A percentile compares a stretch with the other conserved stretches of the same genome.
These are phyloP conservation scores for Ganoderma boninense DNA, from an alignment of 1,284 basidiomycete species.

Conservation along the genomic window DNA sequence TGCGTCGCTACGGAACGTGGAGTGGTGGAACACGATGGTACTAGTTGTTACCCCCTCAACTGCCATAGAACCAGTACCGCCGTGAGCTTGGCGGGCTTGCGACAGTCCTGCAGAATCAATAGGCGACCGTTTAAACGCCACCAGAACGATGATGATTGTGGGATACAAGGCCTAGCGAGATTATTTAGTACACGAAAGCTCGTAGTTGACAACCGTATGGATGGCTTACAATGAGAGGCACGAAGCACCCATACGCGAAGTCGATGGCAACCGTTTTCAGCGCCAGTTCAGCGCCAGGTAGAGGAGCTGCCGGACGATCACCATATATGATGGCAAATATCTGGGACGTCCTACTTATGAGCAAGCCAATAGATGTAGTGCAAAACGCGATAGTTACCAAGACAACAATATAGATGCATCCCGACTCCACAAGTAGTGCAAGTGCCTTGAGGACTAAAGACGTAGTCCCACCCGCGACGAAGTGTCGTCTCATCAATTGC, in stretches of 20 bases:
- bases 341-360: background rate
- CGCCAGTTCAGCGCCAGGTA: too few relatives aligned
- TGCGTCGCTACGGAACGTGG: background rate
- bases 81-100: background rate
- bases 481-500: background rate
- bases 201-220: too few relatives aligned
- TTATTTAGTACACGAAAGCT: too few relatives aligned
- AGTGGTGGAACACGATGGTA: background rate
- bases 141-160: background rate
- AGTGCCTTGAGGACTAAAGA: background rate
- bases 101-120: background rate
- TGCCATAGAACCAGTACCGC: background rate
- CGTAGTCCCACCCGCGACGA: background rate
- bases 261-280: too few relatives aligned
- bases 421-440: constrained; percentile 4
- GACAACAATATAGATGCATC: background rate
- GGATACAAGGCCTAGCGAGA: too few relatives aligned
- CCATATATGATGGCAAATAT: background rate
- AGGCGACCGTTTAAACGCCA: constrained; percentile 1
- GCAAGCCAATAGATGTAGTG: background rate
- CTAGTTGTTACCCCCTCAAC: background rate
- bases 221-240: too few relatives aligned
- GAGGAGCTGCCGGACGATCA: too few relatives aligned
- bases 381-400: constrained; percentile 1
- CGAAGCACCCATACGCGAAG: too few relatives aligned